Percentiles rank a stretch among this genome's conserved stretches.
Conservation (phyloP, 1,284 basidiomycete species). For the Pterula multifida region DNA sequence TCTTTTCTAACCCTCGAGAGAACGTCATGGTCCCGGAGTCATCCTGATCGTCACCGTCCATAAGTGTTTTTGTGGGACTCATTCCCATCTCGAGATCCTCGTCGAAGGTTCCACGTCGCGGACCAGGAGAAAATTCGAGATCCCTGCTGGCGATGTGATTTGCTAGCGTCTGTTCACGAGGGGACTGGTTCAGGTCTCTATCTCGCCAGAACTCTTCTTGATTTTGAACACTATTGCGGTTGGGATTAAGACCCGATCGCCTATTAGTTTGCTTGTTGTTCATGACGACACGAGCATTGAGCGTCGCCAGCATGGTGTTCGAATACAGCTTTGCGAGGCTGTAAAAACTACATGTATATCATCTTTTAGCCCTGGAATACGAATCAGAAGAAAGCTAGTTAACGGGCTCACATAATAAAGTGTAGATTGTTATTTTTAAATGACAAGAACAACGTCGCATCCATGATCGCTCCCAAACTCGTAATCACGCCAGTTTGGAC, state of each 20-base stretch:
- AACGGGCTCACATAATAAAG: not conserved
- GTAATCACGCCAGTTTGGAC: not conserved
- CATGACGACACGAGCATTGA: conserved; percentile 1
- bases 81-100: no score
- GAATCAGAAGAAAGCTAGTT: not conserved
- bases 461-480: not conserved
- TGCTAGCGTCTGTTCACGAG: no score
- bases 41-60: no score
- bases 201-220: not conserved
- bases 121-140: no score
- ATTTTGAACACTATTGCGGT: no score
- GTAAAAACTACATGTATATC: not conserved
- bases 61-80: no score
- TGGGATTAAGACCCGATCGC: no score
- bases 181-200: not conserved
- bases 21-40: no score
- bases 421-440: not conserved
- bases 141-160: no score
- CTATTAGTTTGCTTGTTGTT: not conserved
- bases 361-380: no score
- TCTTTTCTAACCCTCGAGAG: no score
- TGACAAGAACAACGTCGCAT: not conserved
- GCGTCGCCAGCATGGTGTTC: not conserved
- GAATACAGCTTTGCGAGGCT: not conserved
- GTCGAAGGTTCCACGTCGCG: no score